phyloP scores from a whole-genome alignment of 2,329 filamentous ascomycete species.

The Raffaelea albimanens region DNA sequence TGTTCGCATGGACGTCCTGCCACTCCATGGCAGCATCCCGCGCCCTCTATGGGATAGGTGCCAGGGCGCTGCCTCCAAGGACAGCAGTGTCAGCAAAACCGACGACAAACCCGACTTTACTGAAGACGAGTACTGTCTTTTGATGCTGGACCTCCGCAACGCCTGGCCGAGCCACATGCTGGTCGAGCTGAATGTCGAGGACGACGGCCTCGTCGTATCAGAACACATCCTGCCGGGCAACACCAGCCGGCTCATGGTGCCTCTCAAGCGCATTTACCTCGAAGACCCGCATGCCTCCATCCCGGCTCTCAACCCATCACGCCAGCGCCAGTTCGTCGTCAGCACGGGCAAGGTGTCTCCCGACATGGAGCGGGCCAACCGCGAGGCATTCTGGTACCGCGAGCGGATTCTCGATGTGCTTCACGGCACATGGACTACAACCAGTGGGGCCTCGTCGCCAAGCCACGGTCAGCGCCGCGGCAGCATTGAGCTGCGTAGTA shows the following conservation, averaged over 20 bases:
- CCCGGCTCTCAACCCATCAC: conserved; percentile 68
- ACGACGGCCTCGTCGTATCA: conserved; percentile 38
- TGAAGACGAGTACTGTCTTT: conserved; percentile 59
- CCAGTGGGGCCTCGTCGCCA: not conserved
- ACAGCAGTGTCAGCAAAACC: too few species aligned
- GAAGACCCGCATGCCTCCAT: conserved; percentile 69
- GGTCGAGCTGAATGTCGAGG: conserved; percentile 40
- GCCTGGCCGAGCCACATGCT: conserved; percentile 76
- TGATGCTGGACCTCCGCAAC: conserved; percentile 79
- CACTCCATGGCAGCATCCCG: conserved; percentile 60
- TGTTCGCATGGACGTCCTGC: conserved; percentile 66
- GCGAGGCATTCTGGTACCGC: conserved; percentile 88
- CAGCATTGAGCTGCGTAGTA: conserved; percentile 63
- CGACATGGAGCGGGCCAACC: conserved; percentile 64
- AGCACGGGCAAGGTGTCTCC: conserved; percentile 70
- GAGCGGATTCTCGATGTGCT: conserved; percentile 68
- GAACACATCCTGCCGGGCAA: conserved; percentile 56
- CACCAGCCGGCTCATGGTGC: conserved; percentile 65
- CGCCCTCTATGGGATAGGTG: conserved; percentile 42
- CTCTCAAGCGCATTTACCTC: conserved; percentile 66
- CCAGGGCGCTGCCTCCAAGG: too few species aligned
- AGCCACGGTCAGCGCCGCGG: conserved; percentile 31
- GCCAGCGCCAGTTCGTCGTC: conserved; percentile 88
- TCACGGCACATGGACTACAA: conserved; percentile 60
- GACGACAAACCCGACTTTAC: not conserved